Conservation (phyloP, 1,284 basidiomycete genomes). For the Cryptococcus maquisensis region DNA sequence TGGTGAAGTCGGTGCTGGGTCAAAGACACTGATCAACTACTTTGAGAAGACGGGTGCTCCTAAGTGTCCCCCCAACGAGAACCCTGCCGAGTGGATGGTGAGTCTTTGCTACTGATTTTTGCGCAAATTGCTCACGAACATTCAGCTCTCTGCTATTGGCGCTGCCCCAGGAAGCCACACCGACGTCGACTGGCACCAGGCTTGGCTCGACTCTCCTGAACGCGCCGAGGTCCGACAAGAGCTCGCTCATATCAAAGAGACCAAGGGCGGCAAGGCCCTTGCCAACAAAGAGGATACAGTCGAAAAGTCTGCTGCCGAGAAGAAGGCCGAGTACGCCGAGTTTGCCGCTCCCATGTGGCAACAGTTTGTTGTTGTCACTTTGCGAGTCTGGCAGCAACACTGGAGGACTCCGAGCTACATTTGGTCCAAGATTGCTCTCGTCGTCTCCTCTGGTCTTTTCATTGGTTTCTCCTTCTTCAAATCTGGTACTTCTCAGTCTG, state of each 20-base stretch:
- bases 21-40: conserved; percentile 53
- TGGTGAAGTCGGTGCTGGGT: conserved; percentile 54
- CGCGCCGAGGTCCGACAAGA: conserved; percentile 46
- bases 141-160: conserved; percentile 57
- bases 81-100: conserved; percentile 52
- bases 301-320: conserved; percentile 18
- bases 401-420: conserved; percentile 70
- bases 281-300: neutral
- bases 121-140: too few species aligned
- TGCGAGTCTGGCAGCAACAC: conserved; percentile 56
- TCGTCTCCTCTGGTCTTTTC: conserved; percentile 48
- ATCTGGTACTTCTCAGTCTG: conserved; percentile 61
- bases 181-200: conserved; percentile 67
- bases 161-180: conserved; percentile 60
- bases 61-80: conserved; percentile 46
- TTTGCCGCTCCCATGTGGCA: conserved; percentile 56
- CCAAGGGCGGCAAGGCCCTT: conserved; percentile 24
- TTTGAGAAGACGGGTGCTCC: conserved; percentile 52
- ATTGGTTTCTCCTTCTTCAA: conserved; percentile 61
- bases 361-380: conserved; percentile 56
- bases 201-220: conserved; percentile 58
- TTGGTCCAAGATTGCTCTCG: conserved; percentile 62
- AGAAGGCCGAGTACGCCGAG: conserved; percentile 50
- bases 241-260: conserved; percentile 49
- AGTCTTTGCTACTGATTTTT: too few species aligned